Conservation (phyloP, 192 early-diverging fungal species). For the Entomortierella chlamydospora region DNA sequence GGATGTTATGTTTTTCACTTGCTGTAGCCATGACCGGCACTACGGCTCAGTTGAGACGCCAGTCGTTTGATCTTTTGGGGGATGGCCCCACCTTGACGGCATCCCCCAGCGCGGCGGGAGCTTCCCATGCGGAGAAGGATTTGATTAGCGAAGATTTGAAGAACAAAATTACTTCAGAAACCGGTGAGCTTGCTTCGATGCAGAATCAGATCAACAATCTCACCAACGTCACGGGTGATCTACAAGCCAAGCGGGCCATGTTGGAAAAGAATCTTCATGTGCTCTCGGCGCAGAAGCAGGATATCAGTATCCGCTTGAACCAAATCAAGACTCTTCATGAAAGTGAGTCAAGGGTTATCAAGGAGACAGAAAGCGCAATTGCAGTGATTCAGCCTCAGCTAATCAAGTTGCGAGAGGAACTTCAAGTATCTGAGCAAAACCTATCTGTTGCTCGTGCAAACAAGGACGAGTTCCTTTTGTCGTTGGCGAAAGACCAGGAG, state of each 20-base stretch:
- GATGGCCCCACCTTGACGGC: constrained; percentile 31
- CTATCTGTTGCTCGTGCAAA: constrained; percentile 59
- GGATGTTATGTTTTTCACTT: neutral
- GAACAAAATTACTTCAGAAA: constrained; percentile 64
- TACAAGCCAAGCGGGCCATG: constrained; percentile 63
- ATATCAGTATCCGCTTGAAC: constrained; percentile 66
- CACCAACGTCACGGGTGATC: constrained; percentile 61
- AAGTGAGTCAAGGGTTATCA: constrained; percentile 63
- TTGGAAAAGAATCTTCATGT: constrained; percentile 70
- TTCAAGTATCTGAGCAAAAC: constrained; percentile 60
- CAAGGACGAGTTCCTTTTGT: constrained; percentile 60
- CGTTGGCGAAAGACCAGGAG: constrained; percentile 57
- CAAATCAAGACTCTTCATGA: constrained; percentile 71
- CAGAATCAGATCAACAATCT: constrained; percentile 69
- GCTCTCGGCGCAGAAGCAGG: constrained; percentile 72
- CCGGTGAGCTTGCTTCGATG: constrained; percentile 71
- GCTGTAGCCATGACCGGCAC: constrained; percentile 8
- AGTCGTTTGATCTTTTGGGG: constrained; percentile 48
- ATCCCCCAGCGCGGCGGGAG: neutral
- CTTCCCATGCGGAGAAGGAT: constrained; percentile 36
- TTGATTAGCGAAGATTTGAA: constrained; percentile 61
- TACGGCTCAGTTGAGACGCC: constrained; percentile 23
- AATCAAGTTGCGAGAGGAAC: constrained; percentile 60
- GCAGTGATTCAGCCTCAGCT: constrained; percentile 59
- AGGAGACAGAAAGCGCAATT: constrained; percentile 65